phyloP scores from a whole-genome alignment of 2,329 filamentous ascomycete genomes.

The Cadophora malorum region DNA sequence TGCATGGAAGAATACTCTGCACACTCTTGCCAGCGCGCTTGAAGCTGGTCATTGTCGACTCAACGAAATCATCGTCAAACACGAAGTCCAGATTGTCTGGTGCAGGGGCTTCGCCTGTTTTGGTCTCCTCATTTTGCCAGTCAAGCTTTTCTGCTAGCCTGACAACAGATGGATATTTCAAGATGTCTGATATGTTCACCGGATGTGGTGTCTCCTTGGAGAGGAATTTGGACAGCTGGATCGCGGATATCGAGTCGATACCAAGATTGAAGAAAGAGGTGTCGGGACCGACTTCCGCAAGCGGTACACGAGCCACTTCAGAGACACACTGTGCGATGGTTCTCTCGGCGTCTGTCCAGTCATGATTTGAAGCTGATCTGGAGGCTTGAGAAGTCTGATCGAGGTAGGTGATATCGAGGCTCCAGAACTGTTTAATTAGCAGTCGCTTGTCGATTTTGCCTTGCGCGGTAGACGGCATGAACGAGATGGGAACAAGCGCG shows the following conservation, averaged over 20 bases:
- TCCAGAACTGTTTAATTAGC: conserved; percentile 57
- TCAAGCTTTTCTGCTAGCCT: conserved; percentile 57
- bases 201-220: conserved; percentile 52
- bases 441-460: conserved; percentile 73
- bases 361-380: conserved; percentile 33
- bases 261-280: conserved; percentile 81
- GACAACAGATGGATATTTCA: conserved; percentile 72
- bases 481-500: conserved; percentile 71
- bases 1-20: conserved; percentile 75
- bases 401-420: conserved; percentile 55
- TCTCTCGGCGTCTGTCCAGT: conserved; percentile 62
- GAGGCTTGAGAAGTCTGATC: conserved; percentile 41
- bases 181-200: conserved; percentile 70
- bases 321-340: conserved; percentile 62
- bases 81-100: conserved; percentile 32
- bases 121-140: neutral
- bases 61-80: conserved; percentile 36
- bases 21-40: conserved; percentile 46
- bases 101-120: neutral
- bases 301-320: conserved; percentile 53
- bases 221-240: conserved; percentile 68
- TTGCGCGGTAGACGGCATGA: conserved; percentile 73
- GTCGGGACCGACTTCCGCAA: conserved; percentile 60
- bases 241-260: conserved; percentile 83
- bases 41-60: conserved; percentile 34